Base-by-base conservation (phyloP, 2,329 filamentous ascomycete genomes). In the Chaetomium sp. region DNA sequence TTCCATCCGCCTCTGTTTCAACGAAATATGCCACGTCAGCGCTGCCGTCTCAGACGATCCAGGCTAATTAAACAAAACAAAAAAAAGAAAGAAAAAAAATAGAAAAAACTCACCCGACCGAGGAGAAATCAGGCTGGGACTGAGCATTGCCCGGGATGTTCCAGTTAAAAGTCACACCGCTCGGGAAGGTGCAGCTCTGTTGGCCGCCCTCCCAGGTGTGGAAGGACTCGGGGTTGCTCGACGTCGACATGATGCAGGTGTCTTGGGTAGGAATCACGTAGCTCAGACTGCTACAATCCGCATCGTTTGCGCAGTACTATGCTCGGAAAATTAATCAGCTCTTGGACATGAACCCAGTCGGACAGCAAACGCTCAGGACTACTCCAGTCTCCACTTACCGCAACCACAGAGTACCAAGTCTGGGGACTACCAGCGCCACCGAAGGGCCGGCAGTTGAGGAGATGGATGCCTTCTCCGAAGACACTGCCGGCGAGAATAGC, bases 271-370 rank as follows among this genome's bases (percentile, higher is more conserved):
- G n/a, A 35, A 61, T n/a, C 25, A 3, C 6, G 53, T 57, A 51
- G 4, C 33, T 42, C 29, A 60, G 16, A 47, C 23, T 47, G 62
- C 63, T 67, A 61, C 67, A 70, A 57, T 65, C 59, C 47, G 65
- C 57, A 60, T 70, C 68, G 58, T 70, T 69, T 42, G 62, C 57
- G 65, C 68, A 70, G 54, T 67, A 70, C 68, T 70, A 45, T 16
- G 29, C 7, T 13, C 42, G 0, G 21, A 16, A 12, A 25, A 29
- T 27, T 8, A 12, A 3, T 51, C 21, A 51, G 21, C 23, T 47
- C 42, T 47, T 47, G 13, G 35, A 6, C 5, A 38, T 13, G 13
- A 38, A 38, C 35, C 12, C 10, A 2, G 9, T 29, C 27, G 27
- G 27, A 6, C 27, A 29, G 27, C 27, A 29, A 29, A 29, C 27